phyloP scores from a whole-genome alignment of 805 yeast species.

The Tetrapisispora fleetii region DNA sequence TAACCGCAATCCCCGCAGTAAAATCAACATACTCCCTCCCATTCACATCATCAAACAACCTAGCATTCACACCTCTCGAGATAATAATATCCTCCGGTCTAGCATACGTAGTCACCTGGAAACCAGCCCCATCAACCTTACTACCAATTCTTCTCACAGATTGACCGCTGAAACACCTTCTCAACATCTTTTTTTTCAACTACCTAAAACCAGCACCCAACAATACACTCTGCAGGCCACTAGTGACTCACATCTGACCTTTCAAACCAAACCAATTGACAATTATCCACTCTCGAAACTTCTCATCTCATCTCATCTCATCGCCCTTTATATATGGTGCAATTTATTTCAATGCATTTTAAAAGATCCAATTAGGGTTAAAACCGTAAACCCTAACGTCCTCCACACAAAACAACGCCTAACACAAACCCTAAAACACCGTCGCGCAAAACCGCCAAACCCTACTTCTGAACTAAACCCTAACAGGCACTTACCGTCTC shows the following conservation, averaged over 20 bases:
- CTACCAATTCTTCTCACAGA: conserved; percentile 7
- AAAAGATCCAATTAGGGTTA: neutral
- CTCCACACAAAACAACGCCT: neutral
- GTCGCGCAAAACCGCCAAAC: too few relatives aligned
- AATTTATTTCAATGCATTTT: neutral
- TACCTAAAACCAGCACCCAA: too few relatives aligned
- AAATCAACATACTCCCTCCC: conserved; percentile 77
- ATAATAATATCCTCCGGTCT: conserved; percentile 64
- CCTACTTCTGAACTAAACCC: too few relatives aligned
- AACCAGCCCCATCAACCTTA: conserved; percentile 10
- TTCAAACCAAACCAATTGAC: neutral
- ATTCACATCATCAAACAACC: conserved; percentile 64
- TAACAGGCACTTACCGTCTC: too few relatives aligned
- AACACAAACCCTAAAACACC: too few relatives aligned
- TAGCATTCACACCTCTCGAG: conserved; percentile 73
- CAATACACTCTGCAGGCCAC: too few relatives aligned
- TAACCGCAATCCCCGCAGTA: conserved; percentile 94
- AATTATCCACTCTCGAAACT: neutral
- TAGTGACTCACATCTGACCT: too few relatives aligned
- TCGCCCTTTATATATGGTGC: conserved; percentile 1
- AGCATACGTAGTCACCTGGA: conserved; percentile 66
- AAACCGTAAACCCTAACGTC: neutral
- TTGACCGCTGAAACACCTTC: conserved; percentile 11
- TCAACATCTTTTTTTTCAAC: conserved; percentile 15
- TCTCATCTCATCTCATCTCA: conserved; percentile 2